Conservation (phyloP, 495 filamentous ascomycete genomes). For the Monascus purpureus region DNA sequence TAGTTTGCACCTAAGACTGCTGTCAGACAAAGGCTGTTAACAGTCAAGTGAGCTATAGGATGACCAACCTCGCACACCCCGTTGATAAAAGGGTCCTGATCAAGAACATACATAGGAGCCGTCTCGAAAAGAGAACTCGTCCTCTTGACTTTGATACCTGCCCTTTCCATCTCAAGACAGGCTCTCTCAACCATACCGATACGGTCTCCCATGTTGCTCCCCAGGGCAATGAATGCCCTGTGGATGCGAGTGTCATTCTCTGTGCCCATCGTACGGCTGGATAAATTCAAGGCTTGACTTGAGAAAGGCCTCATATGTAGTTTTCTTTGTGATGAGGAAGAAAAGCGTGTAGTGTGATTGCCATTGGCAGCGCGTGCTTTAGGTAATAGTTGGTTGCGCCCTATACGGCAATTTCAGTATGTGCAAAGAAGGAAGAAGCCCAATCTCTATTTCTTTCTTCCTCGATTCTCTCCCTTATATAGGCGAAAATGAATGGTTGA, state of each 20-base stretch:
- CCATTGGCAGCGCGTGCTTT: background rate
- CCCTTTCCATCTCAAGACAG: conserved; percentile 55
- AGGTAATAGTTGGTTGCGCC: too few relatives aligned
- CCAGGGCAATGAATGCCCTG: conserved; percentile 71
- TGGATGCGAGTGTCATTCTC: conserved; percentile 15
- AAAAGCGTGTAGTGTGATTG: background rate
- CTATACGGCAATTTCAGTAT: too few relatives aligned
- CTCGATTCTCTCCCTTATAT: too few relatives aligned
- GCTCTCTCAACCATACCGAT: conserved; percentile 70
- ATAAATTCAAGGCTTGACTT: conserved; percentile 1
- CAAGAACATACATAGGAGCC: conserved; percentile 85
- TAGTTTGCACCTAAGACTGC: conserved; percentile 59
- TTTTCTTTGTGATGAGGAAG: background rate
- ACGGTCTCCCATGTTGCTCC: conserved; percentile 87
- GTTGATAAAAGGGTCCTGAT: conserved; percentile 82
- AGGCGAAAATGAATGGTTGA: too few relatives aligned
- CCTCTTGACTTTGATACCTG: conserved; percentile 56
- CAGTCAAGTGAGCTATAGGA: background rate
- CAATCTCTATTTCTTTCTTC: too few relatives aligned
- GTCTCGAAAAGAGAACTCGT: conserved; percentile 92
- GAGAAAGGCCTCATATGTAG: conserved; percentile 4
- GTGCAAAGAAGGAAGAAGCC: too few relatives aligned
- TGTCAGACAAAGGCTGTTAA: conserved; percentile 1
- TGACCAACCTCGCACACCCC: conserved; percentile 77
- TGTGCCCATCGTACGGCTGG: conserved; percentile 9